Evolutionary conservation across 805 yeast species (phyloP), one percentile per base, ranked within the genome.

Genomic region (Cyberlindnera japonica): DNA sequence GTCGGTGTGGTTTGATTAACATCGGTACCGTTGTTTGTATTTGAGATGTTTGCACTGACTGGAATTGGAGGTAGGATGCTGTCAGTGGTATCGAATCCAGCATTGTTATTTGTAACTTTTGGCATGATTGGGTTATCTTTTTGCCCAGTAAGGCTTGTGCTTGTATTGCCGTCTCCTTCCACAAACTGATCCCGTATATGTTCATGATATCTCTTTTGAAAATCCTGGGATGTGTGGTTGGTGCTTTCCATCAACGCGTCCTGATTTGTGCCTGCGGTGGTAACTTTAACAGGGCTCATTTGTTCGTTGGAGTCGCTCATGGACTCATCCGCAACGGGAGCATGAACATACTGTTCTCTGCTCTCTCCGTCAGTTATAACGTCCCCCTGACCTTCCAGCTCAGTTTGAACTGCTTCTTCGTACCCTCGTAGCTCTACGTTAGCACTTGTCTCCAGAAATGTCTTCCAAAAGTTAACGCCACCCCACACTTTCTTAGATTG

Each of bases 401-500:
- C 45, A 20, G 38, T 30, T 13, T 49, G 41, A 6, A 45, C 51
- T 16, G 58, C 57, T 20, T 68, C 80, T 48, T 74, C 79, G 46
- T 71, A 72, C 21, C 78, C 73, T 24, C 72, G 60, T 25, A 83
- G 60, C 46, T 79, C 76, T 18, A 82, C 83, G 53, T 78, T 75
- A 2, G 88, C 89, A 21, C 86, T 74, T 34, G 79, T 74, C 55
- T 88, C 95, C 51, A 87, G 75, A 61, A 88, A 82, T 23, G 74
- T 73, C 55, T 85, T 85, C 82, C 95, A 81, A 61, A 86, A 85
- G 41, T 74, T 73, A 6, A 77, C 79, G 40, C 81, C 81, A 22
- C 69, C 63, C 82, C 88, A 79, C 3, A 85, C 77, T 23, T 74
- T 68, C 30, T 69, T 73, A 12, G 87, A 77, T 29, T 75, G 74